Evolutionary conservation across 2,329 filamentous ascomycete genomes (phyloP).

Genomic region (Monilinia fructicola): DNA sequence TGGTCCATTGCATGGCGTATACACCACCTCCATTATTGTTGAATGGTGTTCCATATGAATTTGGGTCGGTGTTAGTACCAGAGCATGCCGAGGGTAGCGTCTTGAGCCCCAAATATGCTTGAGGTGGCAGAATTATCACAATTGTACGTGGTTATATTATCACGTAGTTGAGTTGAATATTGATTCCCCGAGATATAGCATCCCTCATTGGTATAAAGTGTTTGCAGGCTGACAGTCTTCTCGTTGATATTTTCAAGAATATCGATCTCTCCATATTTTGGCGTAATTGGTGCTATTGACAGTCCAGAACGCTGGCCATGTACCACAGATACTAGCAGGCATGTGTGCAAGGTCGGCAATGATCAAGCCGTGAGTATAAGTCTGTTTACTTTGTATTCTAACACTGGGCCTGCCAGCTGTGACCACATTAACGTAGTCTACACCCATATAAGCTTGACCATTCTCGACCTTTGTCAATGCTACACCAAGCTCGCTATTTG

Average conservation of each 20-base stretch:
- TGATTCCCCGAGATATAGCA: constrained; percentile 44
- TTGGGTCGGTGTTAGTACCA: constrained; percentile 43
- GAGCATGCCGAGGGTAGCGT: constrained; percentile 37
- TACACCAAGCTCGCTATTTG: constrained; percentile 39
- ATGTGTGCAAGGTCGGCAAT: constrained; percentile 67
- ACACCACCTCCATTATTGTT: constrained; percentile 65
- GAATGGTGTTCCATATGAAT: constrained; percentile 56
- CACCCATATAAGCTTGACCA: constrained; percentile 62
- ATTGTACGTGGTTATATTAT: constrained; percentile 28
- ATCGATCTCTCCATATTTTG: constrained; percentile 56
- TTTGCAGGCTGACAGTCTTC: constrained; percentile 58
- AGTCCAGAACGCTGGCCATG: constrained; percentile 64
- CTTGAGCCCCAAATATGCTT: constrained; percentile 43
- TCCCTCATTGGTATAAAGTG: constrained; percentile 56
- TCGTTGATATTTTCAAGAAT: constrained; percentile 70
- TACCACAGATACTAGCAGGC: constrained; percentile 67
- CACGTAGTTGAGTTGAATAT: constrained; percentile 1
- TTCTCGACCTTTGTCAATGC: constrained; percentile 55
- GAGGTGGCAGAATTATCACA: constrained; percentile 31
- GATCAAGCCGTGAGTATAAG: constrained; percentile 64
- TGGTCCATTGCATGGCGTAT: constrained; percentile 70
- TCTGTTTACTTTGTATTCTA: constrained; percentile 62
- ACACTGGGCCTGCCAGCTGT: constrained; percentile 63
- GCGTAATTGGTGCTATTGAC: constrained; percentile 65
- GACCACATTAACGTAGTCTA: constrained; percentile 57